Conservation (phyloP, 306 rosid species). For the Cucurbita moschata region DNA sequence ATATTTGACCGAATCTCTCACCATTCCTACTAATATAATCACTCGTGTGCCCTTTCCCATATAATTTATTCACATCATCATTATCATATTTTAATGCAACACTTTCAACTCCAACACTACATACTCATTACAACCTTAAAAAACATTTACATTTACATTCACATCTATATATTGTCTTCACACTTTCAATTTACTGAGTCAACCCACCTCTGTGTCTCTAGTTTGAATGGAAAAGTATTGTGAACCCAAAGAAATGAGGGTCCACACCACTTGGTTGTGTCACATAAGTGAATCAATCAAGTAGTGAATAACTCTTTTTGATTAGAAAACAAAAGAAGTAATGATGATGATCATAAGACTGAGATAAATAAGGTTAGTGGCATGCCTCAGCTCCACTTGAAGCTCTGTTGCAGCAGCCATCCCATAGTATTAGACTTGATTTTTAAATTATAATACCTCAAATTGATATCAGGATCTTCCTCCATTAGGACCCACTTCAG, state of each 20-base stretch:
- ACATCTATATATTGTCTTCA: neutral
- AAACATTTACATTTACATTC: neutral
- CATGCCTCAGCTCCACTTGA: neutral
- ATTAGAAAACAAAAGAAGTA: too few relatives aligned
- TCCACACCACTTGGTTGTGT: neutral
- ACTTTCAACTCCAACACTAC: constrained; percentile 1
- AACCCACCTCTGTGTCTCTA: neutral
- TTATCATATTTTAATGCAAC: neutral
- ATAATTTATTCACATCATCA: neutral
- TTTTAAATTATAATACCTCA: neutral
- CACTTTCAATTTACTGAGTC: neutral
- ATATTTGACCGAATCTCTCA: neutral
- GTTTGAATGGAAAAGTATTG: neutral
- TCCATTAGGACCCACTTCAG: neutral
- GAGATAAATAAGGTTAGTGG: neutral
- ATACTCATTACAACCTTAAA: neutral
- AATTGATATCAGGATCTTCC: neutral
- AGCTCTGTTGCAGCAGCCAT: constrained; percentile 3
- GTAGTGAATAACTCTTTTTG: neutral
- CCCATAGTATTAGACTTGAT: neutral
- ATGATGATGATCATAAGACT: neutral
- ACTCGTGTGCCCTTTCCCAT: neutral
- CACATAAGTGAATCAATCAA: neutral
- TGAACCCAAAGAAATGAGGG: neutral
- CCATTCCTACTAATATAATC: neutral